Conservation (phyloP, 306 rosid species). For the Ammopiptanthus mongolicus region DNA sequence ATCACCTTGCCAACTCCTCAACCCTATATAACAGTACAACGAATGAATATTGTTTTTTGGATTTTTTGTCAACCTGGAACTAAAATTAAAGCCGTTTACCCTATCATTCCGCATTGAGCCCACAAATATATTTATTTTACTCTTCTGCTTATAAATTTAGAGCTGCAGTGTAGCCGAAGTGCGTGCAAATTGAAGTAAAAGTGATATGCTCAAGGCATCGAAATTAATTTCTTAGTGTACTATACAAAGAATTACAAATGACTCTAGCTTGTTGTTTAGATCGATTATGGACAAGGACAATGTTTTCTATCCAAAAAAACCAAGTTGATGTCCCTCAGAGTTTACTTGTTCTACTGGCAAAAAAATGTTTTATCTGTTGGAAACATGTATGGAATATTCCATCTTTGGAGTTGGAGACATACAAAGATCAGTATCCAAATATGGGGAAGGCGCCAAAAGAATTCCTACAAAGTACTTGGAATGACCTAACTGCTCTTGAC, state of each 20-base stretch:
- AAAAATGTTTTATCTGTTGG: too few species aligned
- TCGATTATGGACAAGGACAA: neutral
- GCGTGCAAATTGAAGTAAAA: neutral
- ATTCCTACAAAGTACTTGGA: too few species aligned
- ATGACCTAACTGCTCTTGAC: too few species aligned
- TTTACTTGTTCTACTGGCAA: too few species aligned
- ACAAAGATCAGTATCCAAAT: too few species aligned
- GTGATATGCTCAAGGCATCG: neutral
- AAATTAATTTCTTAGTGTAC: neutral
- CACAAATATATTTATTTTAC: neutral
- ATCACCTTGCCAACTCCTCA: neutral
- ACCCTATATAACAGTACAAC: neutral
- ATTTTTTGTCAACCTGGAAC: neutral
- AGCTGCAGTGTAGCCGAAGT: neutral
- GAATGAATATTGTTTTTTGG: neutral
- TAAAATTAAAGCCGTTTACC: neutral
- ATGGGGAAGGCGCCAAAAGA: too few species aligned
- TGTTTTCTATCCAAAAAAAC: too few species aligned
- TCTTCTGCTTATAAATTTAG: neutral
- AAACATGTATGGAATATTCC: too few species aligned
- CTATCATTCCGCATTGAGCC: conserved; percentile 16
- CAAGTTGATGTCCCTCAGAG: too few species aligned
- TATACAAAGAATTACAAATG: neutral
- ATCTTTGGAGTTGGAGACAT: too few species aligned
- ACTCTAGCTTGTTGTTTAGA: neutral